Evolutionary conservation across 345 rosid species (phyloP), one percentile per base, ranked within the genome.

Genomic region (Schrenkiella parvula): DNA sequence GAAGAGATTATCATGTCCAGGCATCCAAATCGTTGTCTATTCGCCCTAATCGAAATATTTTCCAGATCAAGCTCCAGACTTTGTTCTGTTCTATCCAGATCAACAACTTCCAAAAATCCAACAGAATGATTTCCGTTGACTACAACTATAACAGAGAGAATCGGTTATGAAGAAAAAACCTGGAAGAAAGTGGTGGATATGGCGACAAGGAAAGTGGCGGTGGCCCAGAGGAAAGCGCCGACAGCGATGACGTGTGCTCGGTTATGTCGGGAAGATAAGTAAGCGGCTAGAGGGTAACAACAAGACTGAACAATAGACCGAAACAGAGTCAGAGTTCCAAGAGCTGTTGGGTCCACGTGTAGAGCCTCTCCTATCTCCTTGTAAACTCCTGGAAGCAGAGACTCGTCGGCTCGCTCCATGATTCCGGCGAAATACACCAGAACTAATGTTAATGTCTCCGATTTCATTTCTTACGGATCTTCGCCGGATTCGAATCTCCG

Each of bases 351-450:
- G 74, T 89, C 95, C 2, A 86, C 79, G 75, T 89, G 92, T 0
- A 93, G 82, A 64, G 90, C 97, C 0, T 81, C 92, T 0, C 97
- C 97, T n/a, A 93, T 92, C 68, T 93, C 97, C 78, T 81, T 87
- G 81, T 91, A 91, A 18, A 93, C 98, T 12, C 97, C 92, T 1
- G 97, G 97, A 56, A 91, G 82, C 34, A 93, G 64, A 3, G 97
- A 89, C 71, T 93, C 96, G 55, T 93, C 98, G 4, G 98, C 95
- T 77, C 91, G 80, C 81, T 93, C 92, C 98, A 91, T 86, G 55
- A 93, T 89, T 48, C 85, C 89, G 2, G 96, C 97, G 7, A 93
- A 79, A 76, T 93, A 89, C 75, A 91, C 96, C 54, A 93, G 92
- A 58, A 85, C 54, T 64, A 86, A 47, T 3, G 88, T 86, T 8